Evolutionary conservation across 345 rosid genomes (phyloP).

Genomic region (Pelargonium nanum): DNA sequence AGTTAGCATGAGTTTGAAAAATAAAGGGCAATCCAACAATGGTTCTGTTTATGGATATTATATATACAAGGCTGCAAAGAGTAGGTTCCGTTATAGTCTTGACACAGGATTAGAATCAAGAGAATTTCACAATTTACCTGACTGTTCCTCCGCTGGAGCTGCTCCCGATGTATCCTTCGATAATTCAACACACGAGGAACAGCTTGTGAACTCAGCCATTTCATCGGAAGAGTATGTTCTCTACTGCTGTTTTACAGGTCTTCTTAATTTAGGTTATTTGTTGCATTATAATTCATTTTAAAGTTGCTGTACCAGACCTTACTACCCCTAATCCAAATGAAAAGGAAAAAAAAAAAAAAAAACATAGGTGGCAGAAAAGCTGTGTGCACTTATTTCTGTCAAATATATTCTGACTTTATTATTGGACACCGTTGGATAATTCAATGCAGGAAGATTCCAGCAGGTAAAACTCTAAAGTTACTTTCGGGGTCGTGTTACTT

Average conservation of each 20-base stretch:
- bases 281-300: background rate
- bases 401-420: background rate
- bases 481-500: conserved; percentile 82
- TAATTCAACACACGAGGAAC: conserved; percentile 45
- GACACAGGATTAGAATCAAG: conserved; percentile 32
- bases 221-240: conserved; percentile 54
- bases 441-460: conserved; percentile 30
- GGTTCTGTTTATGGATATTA: conserved; percentile 41
- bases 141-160: conserved; percentile 43
- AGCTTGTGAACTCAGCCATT: conserved; percentile 27
- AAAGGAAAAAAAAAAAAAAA: too few relatives aligned
- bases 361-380: too few relatives aligned
- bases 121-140: conserved; percentile 43
- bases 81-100: conserved; percentile 28
- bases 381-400: background rate
- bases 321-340: too few relatives aligned
- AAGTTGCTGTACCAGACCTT: too few relatives aligned
- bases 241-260: conserved; percentile 1
- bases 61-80: conserved; percentile 39
- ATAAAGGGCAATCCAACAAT: conserved; percentile 27
- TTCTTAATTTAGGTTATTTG: conserved; percentile 2
- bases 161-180: conserved; percentile 65
- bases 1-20: conserved; percentile 55
- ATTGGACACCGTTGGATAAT: background rate
- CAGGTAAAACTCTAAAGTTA: conserved; percentile 50